Conservation (phyloP, 2,329 filamentous ascomycete species). For the Ophiocordyceps camponoti-rufipedis region DNA sequence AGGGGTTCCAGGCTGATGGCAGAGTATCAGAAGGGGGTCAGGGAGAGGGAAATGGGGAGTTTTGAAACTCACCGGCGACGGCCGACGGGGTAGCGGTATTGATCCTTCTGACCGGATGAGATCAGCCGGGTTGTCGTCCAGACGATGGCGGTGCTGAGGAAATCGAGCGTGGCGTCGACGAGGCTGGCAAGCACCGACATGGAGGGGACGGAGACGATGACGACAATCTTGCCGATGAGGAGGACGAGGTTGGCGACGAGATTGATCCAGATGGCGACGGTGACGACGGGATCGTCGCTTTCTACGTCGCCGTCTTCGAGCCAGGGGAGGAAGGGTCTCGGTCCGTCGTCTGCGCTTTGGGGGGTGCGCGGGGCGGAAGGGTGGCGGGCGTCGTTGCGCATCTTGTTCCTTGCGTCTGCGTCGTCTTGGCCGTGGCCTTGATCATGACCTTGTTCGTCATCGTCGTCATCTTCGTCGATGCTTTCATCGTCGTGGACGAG, state of each 20-base stretch:
- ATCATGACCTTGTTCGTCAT: too few relatives aligned
- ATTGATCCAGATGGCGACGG: constrained; percentile 77
- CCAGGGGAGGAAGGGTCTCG: constrained; percentile 44
- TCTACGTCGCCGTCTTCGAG: constrained; percentile 56
- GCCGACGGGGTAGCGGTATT: constrained; percentile 63
- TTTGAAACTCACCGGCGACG: constrained; percentile 30
- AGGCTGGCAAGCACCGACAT: constrained; percentile 66
- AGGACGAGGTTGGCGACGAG: constrained; percentile 60
- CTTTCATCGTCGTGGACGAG: constrained; percentile 27
- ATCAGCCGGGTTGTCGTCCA: constrained; percentile 63
- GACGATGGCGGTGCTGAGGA: constrained; percentile 65
- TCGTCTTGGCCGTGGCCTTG: not conserved
- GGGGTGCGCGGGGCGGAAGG: not conserved
- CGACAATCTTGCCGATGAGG: constrained; percentile 57
- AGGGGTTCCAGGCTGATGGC: constrained; percentile 51
- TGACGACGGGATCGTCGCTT: constrained; percentile 57
- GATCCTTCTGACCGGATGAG: constrained; percentile 43
- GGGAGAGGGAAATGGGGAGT: not conserved
- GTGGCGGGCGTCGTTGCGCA: not conserved
- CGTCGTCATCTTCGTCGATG: not conserved
- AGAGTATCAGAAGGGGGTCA: not conserved
- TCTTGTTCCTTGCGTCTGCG: not conserved
- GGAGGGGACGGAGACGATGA: constrained; percentile 61
- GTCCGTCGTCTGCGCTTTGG: constrained; percentile 10
- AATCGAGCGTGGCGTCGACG: constrained; percentile 65